Evolutionary conservation across 306 rosid genomes (phyloP).

Genomic region (Vachellia pachyceras): DNA sequence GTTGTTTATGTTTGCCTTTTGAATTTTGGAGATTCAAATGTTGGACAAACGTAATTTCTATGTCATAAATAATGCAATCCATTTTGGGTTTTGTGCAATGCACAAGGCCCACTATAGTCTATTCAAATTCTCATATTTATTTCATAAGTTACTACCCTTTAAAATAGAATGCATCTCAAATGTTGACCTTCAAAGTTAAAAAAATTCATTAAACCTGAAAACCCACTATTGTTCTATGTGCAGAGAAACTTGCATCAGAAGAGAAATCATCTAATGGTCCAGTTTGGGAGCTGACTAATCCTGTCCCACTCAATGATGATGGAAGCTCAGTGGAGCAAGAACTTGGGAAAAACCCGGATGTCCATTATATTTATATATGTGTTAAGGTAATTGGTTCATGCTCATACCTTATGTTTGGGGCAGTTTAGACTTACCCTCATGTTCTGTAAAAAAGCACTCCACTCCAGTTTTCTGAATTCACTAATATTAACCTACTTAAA

Average conservation of each 20-base stretch:
- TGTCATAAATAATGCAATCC: background rate
- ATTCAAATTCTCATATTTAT: constrained; percentile 21
- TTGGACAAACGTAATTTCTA: background rate
- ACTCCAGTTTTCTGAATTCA: background rate
- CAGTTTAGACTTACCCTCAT: background rate
- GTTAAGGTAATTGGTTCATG: constrained; percentile 57
- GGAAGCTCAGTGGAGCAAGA: constrained; percentile 64
- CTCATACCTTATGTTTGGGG: background rate
- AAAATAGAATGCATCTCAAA: background rate
- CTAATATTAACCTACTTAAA: background rate
- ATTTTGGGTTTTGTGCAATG: background rate
- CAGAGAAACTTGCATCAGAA: constrained; percentile 70
- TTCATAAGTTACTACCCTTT: constrained; percentile 12
- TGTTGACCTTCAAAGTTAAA: constrained; percentile 23
- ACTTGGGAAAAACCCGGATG: constrained; percentile 73
- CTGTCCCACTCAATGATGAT: constrained; percentile 68
- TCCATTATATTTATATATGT: constrained; percentile 79
- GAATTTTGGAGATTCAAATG: background rate
- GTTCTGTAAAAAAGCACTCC: background rate
- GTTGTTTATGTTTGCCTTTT: constrained; percentile 23
- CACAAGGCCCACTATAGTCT: background rate
- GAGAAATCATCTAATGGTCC: constrained; percentile 53
- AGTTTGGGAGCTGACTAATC: constrained; percentile 75
- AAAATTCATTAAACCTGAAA: background rate
- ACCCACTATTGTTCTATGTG: constrained; percentile 32